Evolutionary conservation across 2,329 filamentous ascomycete species (phyloP).

Genomic region (Ophiostoma piceae): DNA sequence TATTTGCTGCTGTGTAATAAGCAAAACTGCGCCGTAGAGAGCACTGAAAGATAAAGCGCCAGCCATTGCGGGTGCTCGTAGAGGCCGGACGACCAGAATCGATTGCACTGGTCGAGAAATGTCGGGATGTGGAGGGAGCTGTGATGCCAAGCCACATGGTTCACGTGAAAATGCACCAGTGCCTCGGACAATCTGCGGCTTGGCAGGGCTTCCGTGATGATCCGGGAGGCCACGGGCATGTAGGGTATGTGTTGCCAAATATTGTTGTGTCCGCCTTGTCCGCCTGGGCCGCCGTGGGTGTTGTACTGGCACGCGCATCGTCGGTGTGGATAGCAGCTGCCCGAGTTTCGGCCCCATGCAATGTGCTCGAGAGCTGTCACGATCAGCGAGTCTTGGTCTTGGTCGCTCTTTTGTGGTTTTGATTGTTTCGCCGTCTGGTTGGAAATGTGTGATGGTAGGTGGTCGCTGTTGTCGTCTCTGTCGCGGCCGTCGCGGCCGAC

Average conservation of each 20-base stretch:
- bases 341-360: constrained; percentile 37
- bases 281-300: constrained; percentile 21
- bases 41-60: constrained; percentile 31
- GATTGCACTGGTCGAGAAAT: constrained; percentile 48
- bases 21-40: constrained; percentile 28
- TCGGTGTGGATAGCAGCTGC: constrained; percentile 31
- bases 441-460: background rate
- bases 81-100: constrained; percentile 38
- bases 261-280: constrained; percentile 17
- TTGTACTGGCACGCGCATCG: constrained; percentile 28
- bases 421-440: background rate
- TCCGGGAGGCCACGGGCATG: constrained; percentile 19
- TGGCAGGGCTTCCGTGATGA: constrained; percentile 22
- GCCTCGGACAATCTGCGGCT: constrained; percentile 23
- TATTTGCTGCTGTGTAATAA: constrained; percentile 28
- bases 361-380: constrained; percentile 36
- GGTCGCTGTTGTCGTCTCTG: background rate
- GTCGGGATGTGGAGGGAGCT: constrained; percentile 46
- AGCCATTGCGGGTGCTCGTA: constrained; percentile 31
- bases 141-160: constrained; percentile 32
- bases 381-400: constrained; percentile 29
- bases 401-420: constrained; percentile 15
- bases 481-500: background rate
- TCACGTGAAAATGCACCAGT: constrained; percentile 30
- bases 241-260: constrained; percentile 20